A percentile compares a stretch with the other conserved stretches of the same genome.
Conservation (phyloP, 2,329 filamentous ascomycete genomes). For the Pyrenophora teres region DNA sequence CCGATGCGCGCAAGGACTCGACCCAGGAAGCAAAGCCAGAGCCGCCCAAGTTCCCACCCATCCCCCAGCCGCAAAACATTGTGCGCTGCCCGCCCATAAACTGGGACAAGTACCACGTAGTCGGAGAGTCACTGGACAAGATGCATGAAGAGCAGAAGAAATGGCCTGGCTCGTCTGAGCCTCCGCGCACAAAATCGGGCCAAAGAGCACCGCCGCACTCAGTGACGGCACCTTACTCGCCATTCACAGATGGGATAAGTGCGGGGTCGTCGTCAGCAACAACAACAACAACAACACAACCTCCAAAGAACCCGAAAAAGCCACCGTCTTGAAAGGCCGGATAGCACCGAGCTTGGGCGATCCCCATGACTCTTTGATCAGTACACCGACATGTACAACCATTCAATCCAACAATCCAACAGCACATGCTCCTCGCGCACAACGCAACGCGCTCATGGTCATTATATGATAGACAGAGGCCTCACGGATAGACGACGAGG, state of each 20-base stretch:
- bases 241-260: constrained; percentile 58
- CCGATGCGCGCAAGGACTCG: constrained; percentile 38
- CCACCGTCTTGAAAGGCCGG: constrained; percentile 26
- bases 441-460: constrained; percentile 29
- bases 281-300: constrained; percentile 26
- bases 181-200: constrained; percentile 39
- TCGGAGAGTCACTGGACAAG: constrained; percentile 81
- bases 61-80: constrained; percentile 80
- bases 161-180: constrained; percentile 48
- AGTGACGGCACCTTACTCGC: constrained; percentile 64
- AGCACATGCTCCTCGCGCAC: constrained; percentile 33
- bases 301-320: constrained; percentile 41
- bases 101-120: constrained; percentile 92
- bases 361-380: constrained; percentile 1
- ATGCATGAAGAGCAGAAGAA: constrained; percentile 79
- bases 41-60: constrained; percentile 58
- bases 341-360: constrained; percentile 3
- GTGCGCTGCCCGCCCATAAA: constrained; percentile 88
- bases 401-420: constrained; percentile 23
- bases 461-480: constrained; percentile 34
- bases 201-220: constrained; percentile 55
- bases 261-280: constrained; percentile 23
- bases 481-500: constrained; percentile 32
- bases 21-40: constrained; percentile 21
- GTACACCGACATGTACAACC: neutral